Base-by-base conservation (phyloP, 2,329 filamentous ascomycete genomes). In the Phaeosphaeriaceae sp. region DNA sequence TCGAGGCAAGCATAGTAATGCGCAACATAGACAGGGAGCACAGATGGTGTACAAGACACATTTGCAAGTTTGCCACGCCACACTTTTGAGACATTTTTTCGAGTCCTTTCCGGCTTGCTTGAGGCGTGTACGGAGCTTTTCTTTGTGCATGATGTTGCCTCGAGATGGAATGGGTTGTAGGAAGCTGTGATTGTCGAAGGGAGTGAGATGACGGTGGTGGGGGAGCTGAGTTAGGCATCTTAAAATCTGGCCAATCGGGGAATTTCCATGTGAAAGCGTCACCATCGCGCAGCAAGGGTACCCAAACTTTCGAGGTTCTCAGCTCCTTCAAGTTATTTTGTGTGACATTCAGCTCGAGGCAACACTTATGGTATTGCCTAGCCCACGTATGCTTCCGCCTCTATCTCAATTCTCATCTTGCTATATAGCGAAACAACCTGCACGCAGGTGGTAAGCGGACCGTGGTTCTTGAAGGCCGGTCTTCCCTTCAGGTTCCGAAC, bases 351-450 rank as follows among this genome's bases (percentile, higher is more conserved):
- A 25, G 15, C 7, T 17, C 7, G 20, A 20, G 17, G 40, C 25
- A 17, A 42, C n/a, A 27, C 11, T 20, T 21, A 27, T 41, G 40
- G 24, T 36, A 21, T 24, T 36, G 13, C 45, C n/a, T 46, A 62
- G 13, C 50, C 61, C 17, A 63, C 53, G 36, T 56, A 49, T 20
- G 67, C 69, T 49, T 65, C 60, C 10, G 63, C 69, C 54, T 73
- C 70, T 24, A 73, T 67, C 53, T 73, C 70, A 40, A 73, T 51
- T 33, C 57, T 61, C 65, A 70, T 71, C 4, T 48, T 61, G 11
- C 54, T 56, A 36, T 65, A 71, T 56, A 74, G 57, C 19, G 57
- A 52, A 19, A 53, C 51, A 1, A 71, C 69, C 33, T 63, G 63
- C 22, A 73, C 65, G 7, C 55, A 57, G 1, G 70, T 71, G 57